Percentiles rank a stretch among this genome's conserved stretches.
Evolutionary conservation across 2,329 filamentous ascomycete genomes (phyloP).

Genomic region (Scorias spongiosa): DNA sequence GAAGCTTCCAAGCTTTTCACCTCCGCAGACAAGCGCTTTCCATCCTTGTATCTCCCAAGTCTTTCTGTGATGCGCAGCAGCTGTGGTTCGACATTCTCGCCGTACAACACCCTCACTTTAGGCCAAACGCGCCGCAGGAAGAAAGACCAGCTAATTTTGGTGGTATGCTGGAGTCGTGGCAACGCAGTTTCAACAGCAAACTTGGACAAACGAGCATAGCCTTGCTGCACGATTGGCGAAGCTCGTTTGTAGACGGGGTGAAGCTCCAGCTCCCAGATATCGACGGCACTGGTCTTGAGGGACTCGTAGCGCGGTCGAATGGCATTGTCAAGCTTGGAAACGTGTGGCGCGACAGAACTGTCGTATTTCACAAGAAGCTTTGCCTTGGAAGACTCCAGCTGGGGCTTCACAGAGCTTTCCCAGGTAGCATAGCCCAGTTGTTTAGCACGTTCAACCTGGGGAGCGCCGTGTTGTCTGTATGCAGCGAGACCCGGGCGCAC

Average conservation of each 20-base stretch:
- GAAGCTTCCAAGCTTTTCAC: constrained; percentile 37
- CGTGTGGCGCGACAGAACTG: constrained; percentile 54
- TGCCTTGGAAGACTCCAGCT: constrained; percentile 49
- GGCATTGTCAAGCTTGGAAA: constrained; percentile 43
- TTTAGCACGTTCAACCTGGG: constrained; percentile 52
- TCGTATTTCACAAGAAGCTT: constrained; percentile 53
- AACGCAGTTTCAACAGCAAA: constrained; percentile 56
- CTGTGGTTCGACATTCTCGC: constrained; percentile 89
- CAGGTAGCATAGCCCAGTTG: constrained; percentile 57
- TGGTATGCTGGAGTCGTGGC: constrained; percentile 56
- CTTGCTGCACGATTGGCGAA: constrained; percentile 56
- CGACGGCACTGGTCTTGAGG: constrained; percentile 44
- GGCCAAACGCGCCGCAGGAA: constrained; percentile 69
- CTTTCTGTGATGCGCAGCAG: constrained; percentile 82
- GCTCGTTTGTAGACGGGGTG: constrained; percentile 62
- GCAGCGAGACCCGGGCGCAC: constrained; percentile 51
- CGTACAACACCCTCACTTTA: constrained; percentile 62
- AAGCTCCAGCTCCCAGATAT: constrained; percentile 57
- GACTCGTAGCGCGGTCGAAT: constrained; percentile 60
- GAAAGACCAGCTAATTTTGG: constrained; percentile 54
- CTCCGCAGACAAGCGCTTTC: constrained; percentile 45
- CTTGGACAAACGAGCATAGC: constrained; percentile 50
- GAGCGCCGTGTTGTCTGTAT: constrained; percentile 58
- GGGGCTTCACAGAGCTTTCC: constrained; percentile 63
- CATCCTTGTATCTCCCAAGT: constrained; percentile 58